Percentiles rank a stretch among this genome's conserved stretches.
Conservation (phyloP, 106 monocot species). For the Chionographis japonica region DNA sequence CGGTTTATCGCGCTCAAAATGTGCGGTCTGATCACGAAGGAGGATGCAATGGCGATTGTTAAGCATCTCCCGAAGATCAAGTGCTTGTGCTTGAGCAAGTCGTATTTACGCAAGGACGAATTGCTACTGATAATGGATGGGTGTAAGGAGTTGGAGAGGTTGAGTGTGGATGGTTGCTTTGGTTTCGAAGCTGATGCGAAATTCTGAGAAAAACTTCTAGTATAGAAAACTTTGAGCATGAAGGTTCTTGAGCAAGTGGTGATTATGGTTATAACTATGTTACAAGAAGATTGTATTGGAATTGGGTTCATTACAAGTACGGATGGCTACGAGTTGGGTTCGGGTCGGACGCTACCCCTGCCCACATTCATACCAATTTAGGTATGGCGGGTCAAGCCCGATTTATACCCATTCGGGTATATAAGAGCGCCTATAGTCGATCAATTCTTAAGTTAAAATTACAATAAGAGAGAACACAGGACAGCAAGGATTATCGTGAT, state of each 20-base stretch:
- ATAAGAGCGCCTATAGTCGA: too few species aligned
- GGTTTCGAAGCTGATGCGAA: slow-evolving; percentile 9
- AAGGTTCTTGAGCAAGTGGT: not conserved
- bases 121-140: slow-evolving; percentile 7
- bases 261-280: not conserved
- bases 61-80: slow-evolving; percentile 4
- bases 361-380: too few species aligned
- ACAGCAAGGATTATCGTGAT: too few species aligned
- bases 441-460: too few species aligned
- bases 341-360: too few species aligned
- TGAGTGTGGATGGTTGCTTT: not conserved
- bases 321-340: too few species aligned
- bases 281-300: too few species aligned
- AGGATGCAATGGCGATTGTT: slow-evolving; percentile 6
- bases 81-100: not conserved
- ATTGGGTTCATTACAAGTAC: too few species aligned
- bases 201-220: not conserved
- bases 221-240: not conserved
- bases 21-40: not conserved
- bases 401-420: too few species aligned
- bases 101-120: not conserved
- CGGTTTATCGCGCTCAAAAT: slow-evolving; percentile 1
- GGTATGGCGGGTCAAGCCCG: too few species aligned
- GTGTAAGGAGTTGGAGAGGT: slow-evolving; percentile 2
- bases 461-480: too few species aligned